These are phyloP conservation scores for Lavandula angustifolia DNA, from an alignment of 257 asterid species.

Conservation along the genomic window DNA sequence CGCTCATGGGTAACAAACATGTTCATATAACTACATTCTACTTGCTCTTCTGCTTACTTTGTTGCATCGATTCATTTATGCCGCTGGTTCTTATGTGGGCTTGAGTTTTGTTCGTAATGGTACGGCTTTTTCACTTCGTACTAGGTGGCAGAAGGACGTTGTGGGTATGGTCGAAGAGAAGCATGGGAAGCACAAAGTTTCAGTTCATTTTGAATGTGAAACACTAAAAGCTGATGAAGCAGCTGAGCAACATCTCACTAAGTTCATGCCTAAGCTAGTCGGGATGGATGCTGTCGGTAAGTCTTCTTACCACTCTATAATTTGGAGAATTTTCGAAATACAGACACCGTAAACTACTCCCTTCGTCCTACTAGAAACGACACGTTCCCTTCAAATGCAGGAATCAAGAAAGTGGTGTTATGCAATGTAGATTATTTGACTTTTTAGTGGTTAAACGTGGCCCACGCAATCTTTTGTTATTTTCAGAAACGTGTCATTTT, in stretches of 20 bases:
- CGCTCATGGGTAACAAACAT: slow-evolving; percentile 76
- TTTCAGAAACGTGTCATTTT: too few relatives aligned
- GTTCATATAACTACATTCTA: neutral
- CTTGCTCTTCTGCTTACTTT: slow-evolving; percentile 5
- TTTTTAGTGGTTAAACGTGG: too few relatives aligned
- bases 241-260: slow-evolving; percentile 85
- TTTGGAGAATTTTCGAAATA: neutral
- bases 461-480: too few relatives aligned
- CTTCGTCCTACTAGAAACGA: too few relatives aligned
- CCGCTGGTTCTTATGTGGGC: slow-evolving; percentile 17
- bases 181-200: slow-evolving; percentile 49
- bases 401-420: too few relatives aligned
- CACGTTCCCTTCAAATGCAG: too few relatives aligned
- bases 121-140: slow-evolving; percentile 23
- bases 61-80: slow-evolving; percentile 5
- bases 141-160: slow-evolving; percentile 92
- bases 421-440: too few relatives aligned
- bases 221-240: slow-evolving; percentile 85
- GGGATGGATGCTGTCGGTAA: slow-evolving; percentile 95
- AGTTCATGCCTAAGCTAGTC: slow-evolving; percentile 91
- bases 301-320: neutral
- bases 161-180: slow-evolving; percentile 83
- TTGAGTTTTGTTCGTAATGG: neutral
- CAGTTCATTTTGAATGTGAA: slow-evolving; percentile 84
- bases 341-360: neutral